Base-by-base conservation (phyloP, 1,284 basidiomycete genomes). In the Vanrija pseudolonga region DNA sequence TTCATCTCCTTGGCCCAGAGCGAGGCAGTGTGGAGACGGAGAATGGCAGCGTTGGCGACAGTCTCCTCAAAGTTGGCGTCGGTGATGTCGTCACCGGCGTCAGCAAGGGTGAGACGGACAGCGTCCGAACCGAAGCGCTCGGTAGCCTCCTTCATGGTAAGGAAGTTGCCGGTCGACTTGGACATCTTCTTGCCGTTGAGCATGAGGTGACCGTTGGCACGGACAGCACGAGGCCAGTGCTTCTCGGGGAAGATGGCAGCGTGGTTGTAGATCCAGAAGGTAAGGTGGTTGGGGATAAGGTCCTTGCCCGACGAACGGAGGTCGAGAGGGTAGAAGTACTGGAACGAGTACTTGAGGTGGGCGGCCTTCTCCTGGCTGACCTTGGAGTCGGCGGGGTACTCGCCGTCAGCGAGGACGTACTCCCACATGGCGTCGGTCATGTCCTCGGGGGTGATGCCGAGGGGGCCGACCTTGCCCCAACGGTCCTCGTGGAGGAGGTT, bases 141-240 rank as follows among this genome's bases (percentile, higher is more conserved):
- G 22, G 73, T 75, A 5, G 78, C 77, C 47, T 77, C 78, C 40
- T 65, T 63, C 63, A 80, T 72, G 22, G 74, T 77, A 55, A 78
- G 70, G 62, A 74, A 74, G 62, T 78, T 75, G 7, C 77, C 96
- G 44, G 90, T 96, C 76, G 89, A 90, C 84, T 99, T 98, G 55
- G 85, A 87, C 96, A 99, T 98, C 82, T 98, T 99, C 81, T 94
- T 89, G 37, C 95, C 95, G 77, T 99, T 98, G 73, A 99, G 78
- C 89, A 95, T 89, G 78, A 98, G 78, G 73, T 98, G 96, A 0
- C 96, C 96, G 73, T 99, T 99, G 54, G 89, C 87, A 26, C 96
- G 87, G 81, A 98, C 91, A 63, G 89, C 86, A 61, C 83, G 69
- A 1, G 96, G 96, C 90, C 90, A 94, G 76, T 94, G 91, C 68